Conservation (phyloP, 495 filamentous ascomycete species). For the Penicillium soppii region DNA sequence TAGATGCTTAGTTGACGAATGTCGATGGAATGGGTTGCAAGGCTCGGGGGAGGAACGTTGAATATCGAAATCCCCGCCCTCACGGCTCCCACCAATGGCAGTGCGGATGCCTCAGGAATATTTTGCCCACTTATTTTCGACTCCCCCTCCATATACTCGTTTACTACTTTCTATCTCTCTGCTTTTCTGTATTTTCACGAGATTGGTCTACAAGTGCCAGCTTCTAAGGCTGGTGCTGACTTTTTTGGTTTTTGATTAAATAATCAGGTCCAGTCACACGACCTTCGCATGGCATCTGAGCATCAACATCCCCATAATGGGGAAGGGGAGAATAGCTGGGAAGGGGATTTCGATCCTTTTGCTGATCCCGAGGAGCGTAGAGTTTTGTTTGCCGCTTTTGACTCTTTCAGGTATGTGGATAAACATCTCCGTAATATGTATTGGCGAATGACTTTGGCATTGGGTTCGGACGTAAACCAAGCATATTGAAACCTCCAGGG, state of each 20-base stretch:
- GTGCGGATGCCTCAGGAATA: neutral
- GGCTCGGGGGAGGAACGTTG: neutral
- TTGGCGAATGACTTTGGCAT: neutral
- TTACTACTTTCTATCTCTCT: neutral
- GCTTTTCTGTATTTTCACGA: no score
- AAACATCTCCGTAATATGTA: no score
- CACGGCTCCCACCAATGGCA: neutral
- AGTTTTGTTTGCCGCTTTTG: slow-evolving; percentile 73
- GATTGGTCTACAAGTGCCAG: no score
- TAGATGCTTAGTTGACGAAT: no score
- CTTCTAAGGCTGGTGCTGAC: neutral
- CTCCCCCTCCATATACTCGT: slow-evolving; percentile 16
- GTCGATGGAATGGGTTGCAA: no score
- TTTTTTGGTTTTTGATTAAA: neutral
- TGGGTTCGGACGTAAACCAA: neutral
- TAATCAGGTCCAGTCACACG: no score
- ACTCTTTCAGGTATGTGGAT: slow-evolving; percentile 80
- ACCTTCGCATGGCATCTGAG: slow-evolving; percentile 19
- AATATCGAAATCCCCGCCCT: slow-evolving; percentile 1
- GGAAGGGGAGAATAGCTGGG: slow-evolving; percentile 47
- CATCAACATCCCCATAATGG: slow-evolving; percentile 11
- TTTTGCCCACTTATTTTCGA: slow-evolving; percentile 1
- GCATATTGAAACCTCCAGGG: no score
- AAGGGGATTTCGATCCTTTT: slow-evolving; percentile 59
- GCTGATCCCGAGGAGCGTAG: slow-evolving; percentile 71